Evolutionary conservation across 371 early-diverging fungal genomes (phyloP), one percentile per base, ranked within the genome.

Genomic region (Batkoa obscura): DNA sequence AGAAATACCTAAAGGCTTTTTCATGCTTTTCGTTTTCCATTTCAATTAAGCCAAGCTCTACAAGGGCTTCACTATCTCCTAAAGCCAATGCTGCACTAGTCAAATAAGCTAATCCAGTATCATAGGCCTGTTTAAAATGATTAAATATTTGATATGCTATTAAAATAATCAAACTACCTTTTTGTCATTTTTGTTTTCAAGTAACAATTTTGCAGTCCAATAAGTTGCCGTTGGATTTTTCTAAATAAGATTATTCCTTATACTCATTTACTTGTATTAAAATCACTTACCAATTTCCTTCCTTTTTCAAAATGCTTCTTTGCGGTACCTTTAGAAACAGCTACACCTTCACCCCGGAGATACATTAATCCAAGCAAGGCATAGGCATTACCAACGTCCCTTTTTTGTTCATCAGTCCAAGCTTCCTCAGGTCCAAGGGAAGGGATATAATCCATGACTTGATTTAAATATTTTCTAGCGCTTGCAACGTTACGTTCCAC

Each of bases 271-370:
- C 23, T 23, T 23, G 23, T 23, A 23, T 0, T 23, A 23, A 23
- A 23, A 23, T 23, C 23, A 23, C 23, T 58, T 45, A 68, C 74
- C 57, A 78, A 65, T 55, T 67, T 59, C 0, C 75, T 73, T 3
- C 88, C 93, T 1, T 73, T 57, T 33, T 68, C 64, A 63, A 92
- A 90, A 86, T 89, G 94, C 43, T 66, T 37, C 17, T 74, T 56
- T 0, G 95, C 95, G 9, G 65, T 72, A 3, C 57, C 61, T 2
- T 75, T 67, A 59, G 78, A 68, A 9, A 57, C 67, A 2, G 68
- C 54, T n/a, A 79, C 81, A 30, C 91, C 90, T 62, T 93, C 94
- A 36, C 95, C 97, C 41, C 95, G 79, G 81, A 82, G 74, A 60
- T 84, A 78, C 93, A 96, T 94, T 15, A 69, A 60, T 0, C 94